Conservation (phyloP, 495 filamentous ascomycete species). For the Hypoxylon crocopeplum region DNA sequence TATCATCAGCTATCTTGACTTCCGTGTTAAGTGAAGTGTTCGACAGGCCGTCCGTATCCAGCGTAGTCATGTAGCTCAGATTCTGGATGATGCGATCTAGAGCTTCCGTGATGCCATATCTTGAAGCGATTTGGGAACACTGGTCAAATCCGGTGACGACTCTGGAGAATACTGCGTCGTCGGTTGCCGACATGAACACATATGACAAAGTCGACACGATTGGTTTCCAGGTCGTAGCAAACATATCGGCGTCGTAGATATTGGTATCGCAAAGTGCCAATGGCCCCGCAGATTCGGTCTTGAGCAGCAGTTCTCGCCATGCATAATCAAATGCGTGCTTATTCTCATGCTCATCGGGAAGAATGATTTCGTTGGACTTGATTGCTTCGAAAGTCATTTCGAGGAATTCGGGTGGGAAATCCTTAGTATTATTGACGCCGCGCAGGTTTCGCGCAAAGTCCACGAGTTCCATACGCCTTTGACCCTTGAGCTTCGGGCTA, state of each 20-base stretch:
- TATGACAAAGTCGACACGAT: conserved; percentile 95
- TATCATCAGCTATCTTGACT: conserved; percentile 88
- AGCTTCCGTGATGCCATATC: conserved; percentile 81
- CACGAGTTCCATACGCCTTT: conserved; percentile 78
- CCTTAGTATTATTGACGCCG: conserved; percentile 82
- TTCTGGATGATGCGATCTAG: conserved; percentile 91
- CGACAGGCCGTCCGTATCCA: conserved; percentile 74
- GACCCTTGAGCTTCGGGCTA: conserved; percentile 85
- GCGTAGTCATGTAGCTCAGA: conserved; percentile 85
- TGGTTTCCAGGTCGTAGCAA: conserved; percentile 93
- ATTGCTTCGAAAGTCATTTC: conserved; percentile 91
- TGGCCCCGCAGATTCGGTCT: conserved; percentile 76
- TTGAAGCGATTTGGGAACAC: conserved; percentile 90
- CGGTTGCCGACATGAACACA: conserved; percentile 98
- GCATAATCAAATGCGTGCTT: conserved; percentile 95
- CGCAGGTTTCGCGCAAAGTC: conserved; percentile 89
- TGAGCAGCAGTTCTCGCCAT: conserved; percentile 92
- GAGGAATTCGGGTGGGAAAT: conserved; percentile 87
- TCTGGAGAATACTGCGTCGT: conserved; percentile 94
- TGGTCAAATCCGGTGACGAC: conserved; percentile 95
- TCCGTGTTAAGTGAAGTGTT: conserved; percentile 94
- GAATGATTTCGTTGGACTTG: conserved; percentile 89
- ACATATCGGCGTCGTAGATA: conserved; percentile 96
- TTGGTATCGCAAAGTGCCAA: conserved; percentile 88
- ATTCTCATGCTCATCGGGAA: conserved; percentile 97